Base-by-base conservation (phyloP, 2,329 filamentous ascomycete species). In the Trichoderma afroharzianum region DNA sequence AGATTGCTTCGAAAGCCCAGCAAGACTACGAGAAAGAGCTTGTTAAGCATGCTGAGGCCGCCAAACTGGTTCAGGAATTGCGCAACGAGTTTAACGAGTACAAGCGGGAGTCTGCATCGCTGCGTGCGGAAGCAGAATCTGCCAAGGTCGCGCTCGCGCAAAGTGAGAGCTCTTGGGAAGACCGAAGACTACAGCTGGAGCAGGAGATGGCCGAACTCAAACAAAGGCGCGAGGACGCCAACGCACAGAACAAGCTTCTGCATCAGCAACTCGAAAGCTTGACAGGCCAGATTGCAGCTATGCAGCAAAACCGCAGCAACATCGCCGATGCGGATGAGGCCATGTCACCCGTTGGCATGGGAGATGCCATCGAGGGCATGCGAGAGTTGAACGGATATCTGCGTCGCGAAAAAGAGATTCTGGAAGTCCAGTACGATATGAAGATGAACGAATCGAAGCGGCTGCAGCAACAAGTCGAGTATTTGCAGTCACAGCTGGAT, bases 21-120 rank as follows among this genome's bases (percentile, higher is more conserved):
- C 92, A 97, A 78, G 95, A 96, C 76, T 99, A 99, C 79, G 97
- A 99, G 80, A 91, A 91, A 74, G 96, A 99, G 80, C 87, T 99
- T 12, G 88, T 97, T 77, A 98, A 96, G 83, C 96, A 99, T 81
- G 95, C 95, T 2, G 94, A 98, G 75, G 96, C 95, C n/a, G 93
- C 95, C 14, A 95, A 94, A 81, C 88, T 90, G 43, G 86, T 98
- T 15, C 94, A 97, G 76, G 87, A 87, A 68, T 85, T 97, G 63
- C 93, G 96, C 66, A 85, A 86, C 4, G 94, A 98, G 74, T 88
- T 93, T 81, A 96, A 97, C 77, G 86, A 93, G 75, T 83, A 98
- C 73, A 95, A 93, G 82, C 92, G 92, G 1, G 89, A 97, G 72
- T 86, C 94, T 3, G 91, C 92, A 15, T 88, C 91, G 28, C 86